Conservation (phyloP, 2,329 filamentous ascomycete species). For the Westerdykella aurantiaca region DNA sequence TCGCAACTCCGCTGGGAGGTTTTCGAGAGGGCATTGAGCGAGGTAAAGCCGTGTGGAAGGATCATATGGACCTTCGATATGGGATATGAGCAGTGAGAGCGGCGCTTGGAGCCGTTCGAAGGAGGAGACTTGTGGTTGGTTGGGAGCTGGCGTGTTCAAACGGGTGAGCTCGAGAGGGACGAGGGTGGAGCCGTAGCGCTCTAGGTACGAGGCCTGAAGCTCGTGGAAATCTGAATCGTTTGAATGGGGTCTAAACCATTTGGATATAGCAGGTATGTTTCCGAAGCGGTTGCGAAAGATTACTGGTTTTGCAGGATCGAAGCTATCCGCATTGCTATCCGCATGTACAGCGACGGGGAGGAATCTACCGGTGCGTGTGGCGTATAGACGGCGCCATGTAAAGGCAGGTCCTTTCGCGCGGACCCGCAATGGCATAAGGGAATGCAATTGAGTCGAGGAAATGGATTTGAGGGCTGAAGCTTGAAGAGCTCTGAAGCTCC, state of each 20-base stretch:
- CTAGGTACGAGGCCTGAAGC: conserved; percentile 22
- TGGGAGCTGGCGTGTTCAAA: conserved; percentile 4
- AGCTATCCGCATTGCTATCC: conserved; percentile 1
- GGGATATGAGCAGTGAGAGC: conserved; percentile 58
- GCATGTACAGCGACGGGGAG: not conserved
- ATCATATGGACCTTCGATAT: conserved; percentile 40
- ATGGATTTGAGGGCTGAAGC: too few relatives aligned
- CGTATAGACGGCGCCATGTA: not conserved
- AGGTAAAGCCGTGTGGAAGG: conserved; percentile 61
- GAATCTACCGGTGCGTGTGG: not conserved
- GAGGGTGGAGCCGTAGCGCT: conserved; percentile 42
- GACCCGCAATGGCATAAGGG: not conserved
- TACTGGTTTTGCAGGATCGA: conserved; percentile 16
- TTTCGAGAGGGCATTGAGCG: conserved; percentile 68
- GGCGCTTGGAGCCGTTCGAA: conserved; percentile 58
- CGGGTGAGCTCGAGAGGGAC: conserved; percentile 57
- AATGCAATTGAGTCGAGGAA: too few relatives aligned
- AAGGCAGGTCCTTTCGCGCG: not conserved
- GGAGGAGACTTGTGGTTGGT: conserved; percentile 26
- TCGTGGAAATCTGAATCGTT: conserved; percentile 4
- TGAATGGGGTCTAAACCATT: conserved; percentile 24
- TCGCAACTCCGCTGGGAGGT: conserved; percentile 59
- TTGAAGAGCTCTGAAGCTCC: too few relatives aligned
- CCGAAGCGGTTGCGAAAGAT: conserved; percentile 19
- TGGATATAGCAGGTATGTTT: conserved; percentile 23